Evolutionary conservation across 2,329 filamentous ascomycete genomes (phyloP), one percentile per base, ranked within the genome.

Genomic region (Cytospora chrysosperma): DNA sequence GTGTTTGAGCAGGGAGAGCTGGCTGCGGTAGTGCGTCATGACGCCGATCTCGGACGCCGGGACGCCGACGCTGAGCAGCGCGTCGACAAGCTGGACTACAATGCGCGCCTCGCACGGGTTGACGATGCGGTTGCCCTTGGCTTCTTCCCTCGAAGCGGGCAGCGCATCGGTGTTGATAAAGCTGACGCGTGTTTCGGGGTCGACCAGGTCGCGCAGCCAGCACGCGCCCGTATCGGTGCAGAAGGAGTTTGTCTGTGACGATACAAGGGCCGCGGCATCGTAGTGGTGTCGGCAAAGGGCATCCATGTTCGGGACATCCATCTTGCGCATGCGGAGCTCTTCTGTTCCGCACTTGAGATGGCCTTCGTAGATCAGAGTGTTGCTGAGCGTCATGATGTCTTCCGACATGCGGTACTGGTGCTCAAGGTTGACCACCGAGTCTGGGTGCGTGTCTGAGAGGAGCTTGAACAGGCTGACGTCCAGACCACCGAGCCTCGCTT

Each of bases 321-420:
- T 82, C 53, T 85, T 88, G 43, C 86, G 86, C 37, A 81, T 80
- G 13, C 92, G 91, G 13, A 98, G 87, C 59, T 84, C 81, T 54
- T 89, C 82, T 5, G 88, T 96, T 27, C 95, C 95, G 72, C 95
- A 99, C 71, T 95, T 94, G 43, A 99, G 83, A 40, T 88, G 86
- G 5, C 93, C 94, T n/a, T 88, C 82, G 77, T 99, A 99, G 70
- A 99, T 97, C 62, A 99, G 84, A 1, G 86, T 90, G 75, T 97
- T 99, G 67, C 92, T 96, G 17, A 99, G 83, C 2, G 89, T 84
- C 94, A 98, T 98, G 65, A 99, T 91, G 66, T 99, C 95, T 69
- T 95, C 91, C 71, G 92, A 97, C 95, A 99, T 99, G 66, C 95
- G 92, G 73, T 99, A 99, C 74, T 99, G 95, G 71, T 97, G 93